Percentiles rank a stretch among this genome's conserved stretches.
phyloP scores from a whole-genome alignment of 495 filamentous ascomycete genomes.

The Neurospora sp. region DNA sequence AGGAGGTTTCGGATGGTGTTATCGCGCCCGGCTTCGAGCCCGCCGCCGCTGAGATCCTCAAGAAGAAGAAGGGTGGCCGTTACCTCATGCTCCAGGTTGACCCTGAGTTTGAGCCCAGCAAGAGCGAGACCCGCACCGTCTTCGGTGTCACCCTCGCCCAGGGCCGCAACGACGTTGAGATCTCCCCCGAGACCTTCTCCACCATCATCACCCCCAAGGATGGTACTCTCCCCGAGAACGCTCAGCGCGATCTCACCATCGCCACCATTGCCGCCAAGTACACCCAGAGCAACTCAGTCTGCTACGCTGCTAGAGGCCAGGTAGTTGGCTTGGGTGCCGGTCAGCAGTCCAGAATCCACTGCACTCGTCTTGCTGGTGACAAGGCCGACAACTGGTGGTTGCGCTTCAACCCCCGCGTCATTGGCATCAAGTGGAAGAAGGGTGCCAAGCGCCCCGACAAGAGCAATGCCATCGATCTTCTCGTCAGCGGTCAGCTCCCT shows the following conservation, averaged over 20 bases:
- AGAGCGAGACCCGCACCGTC: slow-evolving; percentile 71
- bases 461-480: slow-evolving; percentile 92
- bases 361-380: slow-evolving; percentile 94
- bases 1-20: slow-evolving; percentile 94
- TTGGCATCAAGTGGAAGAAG: slow-evolving; percentile 90
- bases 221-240: slow-evolving; percentile 61
- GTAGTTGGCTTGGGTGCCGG: slow-evolving; percentile 90
- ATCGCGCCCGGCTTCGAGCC: slow-evolving; percentile 79
- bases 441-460: slow-evolving; percentile 94
- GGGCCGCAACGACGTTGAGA: slow-evolving; percentile 82
- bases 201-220: slow-evolving; percentile 78
- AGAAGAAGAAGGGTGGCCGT: slow-evolving; percentile 96
- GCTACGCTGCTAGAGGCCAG: slow-evolving; percentile 92
- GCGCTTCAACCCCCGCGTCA: slow-evolving; percentile 81
- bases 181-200: slow-evolving; percentile 76
- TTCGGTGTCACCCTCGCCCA: slow-evolving; percentile 82
- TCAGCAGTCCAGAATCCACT: slow-evolving; percentile 96
- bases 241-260: slow-evolving; percentile 82
- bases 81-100: slow-evolving; percentile 96
- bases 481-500: slow-evolving; percentile 81
- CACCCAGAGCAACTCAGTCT: slow-evolving; percentile 97
- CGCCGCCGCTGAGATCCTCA: slow-evolving; percentile 80
- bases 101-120: slow-evolving; percentile 64
- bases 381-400: slow-evolving; percentile 99
- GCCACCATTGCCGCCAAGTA: slow-evolving; percentile 96